Evolutionary conservation across 495 filamentous ascomycete species (phyloP).

Genomic region (Lichenothelia convexa): DNA sequence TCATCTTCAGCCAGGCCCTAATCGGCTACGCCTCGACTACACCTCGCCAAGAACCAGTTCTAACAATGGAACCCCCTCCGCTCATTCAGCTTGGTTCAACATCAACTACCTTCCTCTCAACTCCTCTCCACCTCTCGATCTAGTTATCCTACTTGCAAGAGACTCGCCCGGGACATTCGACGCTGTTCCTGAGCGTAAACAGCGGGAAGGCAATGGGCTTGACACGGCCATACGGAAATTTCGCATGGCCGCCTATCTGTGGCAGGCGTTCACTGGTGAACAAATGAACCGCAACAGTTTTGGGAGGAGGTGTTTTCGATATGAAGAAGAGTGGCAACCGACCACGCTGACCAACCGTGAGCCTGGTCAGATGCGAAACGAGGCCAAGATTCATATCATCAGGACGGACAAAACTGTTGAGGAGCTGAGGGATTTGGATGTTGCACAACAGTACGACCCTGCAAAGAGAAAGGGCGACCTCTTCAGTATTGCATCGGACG

Average conservation of each 20-base stretch:
- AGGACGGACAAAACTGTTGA: conserved; percentile 64
- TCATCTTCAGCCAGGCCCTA: conserved; percentile 73
- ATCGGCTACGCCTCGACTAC: conserved; percentile 73
- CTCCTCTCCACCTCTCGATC: conserved; percentile 59
- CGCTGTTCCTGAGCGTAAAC: conserved; percentile 51
- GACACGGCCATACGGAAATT: conserved; percentile 71
- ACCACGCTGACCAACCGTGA: conserved; percentile 53
- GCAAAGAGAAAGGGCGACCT: conserved; percentile 52
- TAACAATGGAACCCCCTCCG: conserved; percentile 39
- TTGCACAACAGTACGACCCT: conserved; percentile 59
- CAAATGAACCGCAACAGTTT: conserved; percentile 83
- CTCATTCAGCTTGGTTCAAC: conserved; percentile 60
- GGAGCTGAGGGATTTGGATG: conserved; percentile 59
- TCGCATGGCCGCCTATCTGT: conserved; percentile 79
- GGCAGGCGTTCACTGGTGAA: conserved; percentile 89
- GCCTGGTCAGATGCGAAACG: conserved; percentile 58
- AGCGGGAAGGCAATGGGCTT: conserved; percentile 63
- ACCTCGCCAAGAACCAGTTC: conserved; percentile 59
- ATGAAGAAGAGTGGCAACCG: conserved; percentile 83
- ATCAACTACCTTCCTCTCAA: conserved; percentile 70
- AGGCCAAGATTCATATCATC: conserved; percentile 74
- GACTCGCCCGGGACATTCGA: conserved; percentile 81
- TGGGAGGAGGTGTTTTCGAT: conserved; percentile 65
- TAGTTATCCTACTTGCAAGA: conserved; percentile 67
- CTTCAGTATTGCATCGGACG: conserved; percentile 55